phyloP scores from a whole-genome alignment of 208 protist genomes.

The Strigomonas culicis region DNA sequence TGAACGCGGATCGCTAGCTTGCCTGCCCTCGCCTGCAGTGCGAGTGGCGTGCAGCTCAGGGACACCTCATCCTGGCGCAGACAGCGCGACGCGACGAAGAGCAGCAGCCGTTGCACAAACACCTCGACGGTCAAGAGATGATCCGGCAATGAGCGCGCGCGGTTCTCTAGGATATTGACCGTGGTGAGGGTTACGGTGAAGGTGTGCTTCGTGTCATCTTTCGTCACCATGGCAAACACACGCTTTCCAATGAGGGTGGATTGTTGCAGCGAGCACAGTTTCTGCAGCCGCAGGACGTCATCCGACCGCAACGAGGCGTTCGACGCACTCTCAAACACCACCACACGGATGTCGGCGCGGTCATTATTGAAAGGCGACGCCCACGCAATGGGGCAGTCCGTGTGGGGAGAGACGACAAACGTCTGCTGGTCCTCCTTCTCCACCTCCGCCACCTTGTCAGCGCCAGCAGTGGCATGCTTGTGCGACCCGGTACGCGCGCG shows the following conservation, averaged over 20 bases:
- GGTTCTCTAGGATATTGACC: slow-evolving; percentile 28
- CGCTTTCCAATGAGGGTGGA: slow-evolving; percentile 6
- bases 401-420: slow-evolving; percentile 1
- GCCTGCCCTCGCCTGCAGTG: background rate
- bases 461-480: background rate
- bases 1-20: background rate
- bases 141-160: slow-evolving; percentile 26
- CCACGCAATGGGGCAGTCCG: slow-evolving; percentile 4
- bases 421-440: background rate
- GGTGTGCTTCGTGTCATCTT: slow-evolving; percentile 18
- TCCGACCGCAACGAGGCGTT: background rate
- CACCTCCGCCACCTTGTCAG: background rate
- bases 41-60: background rate
- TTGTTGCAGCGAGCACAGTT: slow-evolving; percentile 16
- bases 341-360: background rate
- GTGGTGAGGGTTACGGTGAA: slow-evolving; percentile 38
- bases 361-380: background rate
- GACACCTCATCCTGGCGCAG: background rate
- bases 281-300: slow-evolving; percentile 22
- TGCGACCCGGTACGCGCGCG: background rate
- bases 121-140: slow-evolving; percentile 34
- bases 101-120: slow-evolving; percentile 20
- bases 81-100: slow-evolving; percentile 27
- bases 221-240: slow-evolving; percentile 38
- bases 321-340: background rate